These are phyloP conservation scores for Rhododendron ferrugineum DNA, from an alignment of 148 eudicot species.

Conservation along the genomic window DNA sequence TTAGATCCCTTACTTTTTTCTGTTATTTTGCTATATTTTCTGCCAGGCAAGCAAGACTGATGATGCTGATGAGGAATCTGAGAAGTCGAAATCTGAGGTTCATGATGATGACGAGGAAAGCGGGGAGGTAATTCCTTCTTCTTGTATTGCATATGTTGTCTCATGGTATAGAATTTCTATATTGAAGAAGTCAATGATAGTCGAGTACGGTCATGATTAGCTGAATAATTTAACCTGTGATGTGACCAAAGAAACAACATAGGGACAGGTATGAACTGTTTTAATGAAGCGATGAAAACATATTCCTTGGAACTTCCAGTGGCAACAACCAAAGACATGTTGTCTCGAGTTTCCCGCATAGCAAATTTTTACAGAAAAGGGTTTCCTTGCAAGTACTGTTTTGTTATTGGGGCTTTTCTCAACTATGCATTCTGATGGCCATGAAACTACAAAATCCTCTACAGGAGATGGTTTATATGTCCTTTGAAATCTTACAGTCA, in stretches of 20 bases:
- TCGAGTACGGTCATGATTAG: neutral
- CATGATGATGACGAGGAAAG: conserved; percentile 50
- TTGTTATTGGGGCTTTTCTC: neutral
- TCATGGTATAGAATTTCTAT: neutral
- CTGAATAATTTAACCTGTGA: neutral
- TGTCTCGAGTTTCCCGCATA: neutral
- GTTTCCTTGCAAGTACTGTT: neutral
- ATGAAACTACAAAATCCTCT: neutral
- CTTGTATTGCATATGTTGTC: neutral
- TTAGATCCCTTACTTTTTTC: neutral
- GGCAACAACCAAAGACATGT: neutral
- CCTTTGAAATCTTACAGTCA: neutral
- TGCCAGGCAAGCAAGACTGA: conserved; percentile 37
- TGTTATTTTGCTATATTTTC: neutral
- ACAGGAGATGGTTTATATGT: neutral
- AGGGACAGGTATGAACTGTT: too few relatives aligned
- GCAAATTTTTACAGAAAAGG: neutral
- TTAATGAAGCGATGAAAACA: neutral
- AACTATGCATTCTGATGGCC: neutral
- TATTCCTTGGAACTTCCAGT: neutral
- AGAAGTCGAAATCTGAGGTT: conserved; percentile 48
- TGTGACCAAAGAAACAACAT: neutral
- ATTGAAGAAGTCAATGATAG: neutral
- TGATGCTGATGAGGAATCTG: conserved; percentile 51
- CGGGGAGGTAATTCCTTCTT: conserved; percentile 33